Base-by-base conservation (phyloP, 192 early-diverging fungal genomes). In the Haplosporangium gracile region DNA sequence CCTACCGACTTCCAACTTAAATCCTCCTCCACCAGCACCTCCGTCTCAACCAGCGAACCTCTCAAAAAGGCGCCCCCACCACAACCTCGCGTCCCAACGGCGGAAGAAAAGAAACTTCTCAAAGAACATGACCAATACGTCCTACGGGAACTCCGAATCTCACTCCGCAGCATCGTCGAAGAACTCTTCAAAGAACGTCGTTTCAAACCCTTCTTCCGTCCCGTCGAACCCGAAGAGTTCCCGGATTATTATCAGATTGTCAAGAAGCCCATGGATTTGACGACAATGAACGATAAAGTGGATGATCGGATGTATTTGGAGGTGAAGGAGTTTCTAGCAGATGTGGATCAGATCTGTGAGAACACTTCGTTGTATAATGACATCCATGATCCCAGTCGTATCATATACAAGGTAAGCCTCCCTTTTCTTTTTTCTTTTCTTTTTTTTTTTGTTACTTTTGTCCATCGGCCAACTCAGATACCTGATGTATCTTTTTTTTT, bases 121-220 rank as follows among this genome's bases (percentile, higher is more conserved):
- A 77, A 87, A 38, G 90, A 90, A 26, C 91, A 91, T 72, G 93
- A 93, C 72, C 85, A 87, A 29, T 80, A 87, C 40, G 80, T 94
- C 5, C 83, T 90, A 5, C 87, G 89, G 1, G 91, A 94, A 74
- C 81, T 95, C 20, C 88, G 92, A n/a, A 88, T 89, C 42, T 88
- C 88, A 47, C 86, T 95, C 24, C 89, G 94, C 0, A 80, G 77
- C 16, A 92, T 95, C 39, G 82, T 90, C 38, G 89, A 91, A n/a
- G 92, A 91, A 20, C 68, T 93, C 34, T 88, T 82, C 65, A 91
- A 93, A 76, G 85, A 90, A 38, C 82, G 83, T 68, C 79, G 87
- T 39, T 85, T 89, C 75, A 88, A 90, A 60, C 79, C 79, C 13
- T 92, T 93, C 68, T 80, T 79, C 53, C 51, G 82, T 34, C 91